Base-by-base conservation (phyloP, 1,284 basidiomycete genomes). In the Filobasidium uniguttulatum region DNA sequence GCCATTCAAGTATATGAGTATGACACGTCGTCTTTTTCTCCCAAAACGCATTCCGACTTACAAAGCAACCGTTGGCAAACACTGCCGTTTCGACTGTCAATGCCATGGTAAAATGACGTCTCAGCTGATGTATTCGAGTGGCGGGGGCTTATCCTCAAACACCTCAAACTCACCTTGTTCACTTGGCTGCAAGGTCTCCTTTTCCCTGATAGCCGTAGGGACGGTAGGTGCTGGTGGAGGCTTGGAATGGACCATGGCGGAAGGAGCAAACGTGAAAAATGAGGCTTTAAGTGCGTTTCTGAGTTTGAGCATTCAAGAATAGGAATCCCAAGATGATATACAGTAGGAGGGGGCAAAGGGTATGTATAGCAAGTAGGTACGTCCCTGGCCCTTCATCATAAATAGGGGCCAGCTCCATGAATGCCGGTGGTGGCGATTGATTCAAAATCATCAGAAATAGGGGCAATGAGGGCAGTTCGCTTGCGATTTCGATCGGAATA, bases 51-150 rank as follows among this genome's bases (percentile, higher is more conserved):
- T 9, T 15, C 36, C 8, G 3, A 56, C 65, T 58, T 52, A 69
- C 68, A 56, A 73, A 72, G 62, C 83, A 85, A n/a, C 77, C 85
- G 2, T 78, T 75, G 3, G 84, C 85, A 60, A 89, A 89, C 0
- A 79, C 84, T 2, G 83, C 83, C 43, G 78, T 69, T 61, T 83
- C 78, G n/a, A 74, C 67, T 69, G 49, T 1, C 5, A n/a, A n/a
- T n/a, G n/a, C n/a, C n/a, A n/a, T n/a, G n/a, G 23, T 19, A 17
- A 31, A 31, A 3, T 40, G 38, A 19, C 46, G 52, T 35, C 54
- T 33, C 9, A 20, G 14, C 10, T 20, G 19, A 44, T 33, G 33
- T n/a, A n/a, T 26, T 9, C 9, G 22, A n/a, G n/a, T 22, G 20
- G 12, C 15, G 3, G 8, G n/a, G n/a, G n/a, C n/a, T n/a, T n/a